These are phyloP conservation scores for Kuraishia cidri DNA, from an alignment of 805 yeast genomes.

Conservation along the genomic window DNA sequence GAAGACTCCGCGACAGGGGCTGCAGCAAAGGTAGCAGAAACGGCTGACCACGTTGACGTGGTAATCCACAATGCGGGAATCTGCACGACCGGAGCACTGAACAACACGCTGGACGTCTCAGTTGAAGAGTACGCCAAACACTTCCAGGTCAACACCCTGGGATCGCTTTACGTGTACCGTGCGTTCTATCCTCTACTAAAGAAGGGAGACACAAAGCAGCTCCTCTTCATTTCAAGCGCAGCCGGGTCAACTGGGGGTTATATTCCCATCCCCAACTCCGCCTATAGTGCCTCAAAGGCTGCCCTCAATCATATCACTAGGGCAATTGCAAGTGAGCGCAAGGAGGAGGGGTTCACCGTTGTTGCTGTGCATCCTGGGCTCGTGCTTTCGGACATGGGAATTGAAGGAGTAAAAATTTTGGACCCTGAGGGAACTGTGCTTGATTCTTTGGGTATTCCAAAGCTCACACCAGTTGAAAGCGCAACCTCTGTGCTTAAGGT, in stretches of 20 bases:
- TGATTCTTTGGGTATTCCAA: background rate
- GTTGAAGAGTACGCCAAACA: slow-evolving; percentile 4
- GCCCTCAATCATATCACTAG: slow-evolving; percentile 20
- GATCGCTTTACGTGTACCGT: slow-evolving; percentile 19
- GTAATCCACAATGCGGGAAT: slow-evolving; percentile 1
- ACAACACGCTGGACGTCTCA: background rate
- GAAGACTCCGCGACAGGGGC: background rate
- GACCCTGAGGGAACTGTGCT: background rate
- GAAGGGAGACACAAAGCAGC: slow-evolving; percentile 15
- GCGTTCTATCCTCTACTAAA: slow-evolving; percentile 18
- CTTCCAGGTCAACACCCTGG: slow-evolving; percentile 17
- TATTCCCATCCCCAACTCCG: slow-evolving; percentile 10
- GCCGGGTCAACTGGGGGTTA: slow-evolving; percentile 17
- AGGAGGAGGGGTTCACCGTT: slow-evolving; percentile 15
- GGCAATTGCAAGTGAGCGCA: slow-evolving; percentile 15
- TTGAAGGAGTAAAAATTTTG: background rate
- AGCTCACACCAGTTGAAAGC: slow-evolving; percentile 16
- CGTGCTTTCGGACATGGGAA: slow-evolving; percentile 1
- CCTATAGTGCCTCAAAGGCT: slow-evolving; percentile 28
- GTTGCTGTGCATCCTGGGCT: slow-evolving; percentile 6
- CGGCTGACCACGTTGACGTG: background rate
- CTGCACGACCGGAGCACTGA: background rate
- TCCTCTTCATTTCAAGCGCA: slow-evolving; percentile 18
- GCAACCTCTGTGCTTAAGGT: slow-evolving; percentile 11
- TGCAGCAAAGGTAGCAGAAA: background rate